Evolutionary conservation across 495 filamentous ascomycete genomes (phyloP), one percentile per base, ranked within the genome.

Genomic region (Neurospora cerealis): DNA sequence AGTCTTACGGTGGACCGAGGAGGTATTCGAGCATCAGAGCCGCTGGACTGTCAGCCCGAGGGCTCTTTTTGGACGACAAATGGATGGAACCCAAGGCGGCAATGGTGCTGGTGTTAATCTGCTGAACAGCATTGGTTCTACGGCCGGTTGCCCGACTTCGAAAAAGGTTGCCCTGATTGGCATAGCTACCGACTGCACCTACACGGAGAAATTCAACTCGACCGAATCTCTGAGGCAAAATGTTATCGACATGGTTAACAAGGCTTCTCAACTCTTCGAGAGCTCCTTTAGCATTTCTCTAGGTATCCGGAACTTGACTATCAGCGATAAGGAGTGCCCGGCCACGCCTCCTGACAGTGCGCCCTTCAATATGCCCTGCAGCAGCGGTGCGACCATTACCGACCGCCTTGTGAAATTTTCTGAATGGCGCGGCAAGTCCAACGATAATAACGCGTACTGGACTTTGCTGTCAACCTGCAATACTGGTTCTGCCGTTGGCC

Each of bases 271-370:
- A 72, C 82, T 97, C 4, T 99, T 93, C 77, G 96, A 99, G 83
- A 88, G 86, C 72, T 91, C 92, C 5, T 98, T 99, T 87, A 98
- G 97, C 78, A 93, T 99, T 76, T 93, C 93, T 0, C 88, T 99
- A 34, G 96, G 94, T 54, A 87, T 99, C 71, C 89, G 91, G 74
- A 96, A 97, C 79, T 80, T 99, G 72, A 92, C 93, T 19, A 88
- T 98, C 72, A 91, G 85, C 66, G 87, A 92, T 37, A 77, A 84
- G 4, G 80, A 80, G 8, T 98, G 96, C 79, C 92, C 95, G 0
- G 86, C 87, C 3, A 87, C 88, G 2, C 81, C 91, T 4, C 84
- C 91, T 5, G 74, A 86, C 3, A 85, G 89, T 5, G 89, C 91
- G 1, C 90, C 88, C 10, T 99, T 94, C 94, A 99, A 99, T 76